These are phyloP conservation scores for Echria macrotheca DNA, from an alignment of 495 filamentous ascomycete genomes.

Conservation along the genomic window DNA sequence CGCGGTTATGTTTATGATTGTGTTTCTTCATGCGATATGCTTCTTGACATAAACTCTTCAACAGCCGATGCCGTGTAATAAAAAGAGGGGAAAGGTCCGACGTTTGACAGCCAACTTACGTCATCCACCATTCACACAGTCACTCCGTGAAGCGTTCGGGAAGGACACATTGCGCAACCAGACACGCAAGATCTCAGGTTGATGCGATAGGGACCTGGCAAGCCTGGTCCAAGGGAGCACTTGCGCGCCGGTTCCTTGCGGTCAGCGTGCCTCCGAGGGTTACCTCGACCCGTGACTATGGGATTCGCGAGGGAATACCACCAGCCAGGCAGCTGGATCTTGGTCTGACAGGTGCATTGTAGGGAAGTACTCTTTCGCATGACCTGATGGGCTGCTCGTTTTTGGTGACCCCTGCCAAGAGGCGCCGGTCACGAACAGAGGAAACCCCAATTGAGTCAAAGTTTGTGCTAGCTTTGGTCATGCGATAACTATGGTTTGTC, in stretches of 20 bases:
- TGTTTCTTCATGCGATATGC: constrained; percentile 2
- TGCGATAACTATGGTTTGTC: no score
- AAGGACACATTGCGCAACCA: neutral
- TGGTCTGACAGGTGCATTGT: neutral
- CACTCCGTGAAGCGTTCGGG: neutral
- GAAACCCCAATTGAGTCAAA: no score
- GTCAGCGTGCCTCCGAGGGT: no score
- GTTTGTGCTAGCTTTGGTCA: no score
- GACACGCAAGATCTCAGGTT: neutral
- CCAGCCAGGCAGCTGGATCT: neutral
- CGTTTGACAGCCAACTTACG: neutral
- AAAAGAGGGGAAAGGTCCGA: neutral
- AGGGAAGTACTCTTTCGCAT: no score
- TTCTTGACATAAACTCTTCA: neutral
- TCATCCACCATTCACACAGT: neutral
- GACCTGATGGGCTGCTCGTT: no score
- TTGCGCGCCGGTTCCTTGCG: no score
- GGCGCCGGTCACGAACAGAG: no score
- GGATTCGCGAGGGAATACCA: neutral
- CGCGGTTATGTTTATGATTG: neutral
- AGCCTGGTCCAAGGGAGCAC: no score
- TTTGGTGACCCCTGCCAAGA: no score
- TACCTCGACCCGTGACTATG: neutral
- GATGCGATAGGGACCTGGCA: neutral
- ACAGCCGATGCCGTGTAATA: neutral